These are phyloP conservation scores for Monosporozyma yasuniensis DNA, from an alignment of 805 yeast genomes.

Conservation along the genomic window DNA sequence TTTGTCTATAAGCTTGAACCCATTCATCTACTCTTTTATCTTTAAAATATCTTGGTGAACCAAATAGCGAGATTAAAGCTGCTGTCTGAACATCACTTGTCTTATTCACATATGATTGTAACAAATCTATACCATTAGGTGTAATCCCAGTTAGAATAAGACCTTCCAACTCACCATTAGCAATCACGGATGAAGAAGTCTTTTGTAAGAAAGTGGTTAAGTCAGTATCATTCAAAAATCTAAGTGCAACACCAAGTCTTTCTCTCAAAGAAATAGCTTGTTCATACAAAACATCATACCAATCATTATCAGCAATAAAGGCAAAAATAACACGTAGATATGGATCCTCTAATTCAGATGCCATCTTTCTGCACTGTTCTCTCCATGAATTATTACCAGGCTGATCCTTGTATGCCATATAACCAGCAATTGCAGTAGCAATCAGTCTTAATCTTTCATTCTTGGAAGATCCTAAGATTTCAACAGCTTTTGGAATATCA, in stretches of 20 bases:
- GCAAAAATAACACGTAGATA: conserved; percentile 89
- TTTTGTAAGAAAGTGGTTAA: conserved; percentile 61
- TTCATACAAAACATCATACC: conserved; percentile 94
- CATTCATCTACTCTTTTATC: conserved; percentile 71
- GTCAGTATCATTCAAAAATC: conserved; percentile 76
- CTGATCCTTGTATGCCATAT: conserved; percentile 37
- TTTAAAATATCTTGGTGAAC: conserved; percentile 71
- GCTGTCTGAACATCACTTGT: conserved; percentile 91
- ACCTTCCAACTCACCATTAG: conserved; percentile 84
- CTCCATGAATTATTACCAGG: conserved; percentile 74
- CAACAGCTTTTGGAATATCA: conserved; percentile 70
- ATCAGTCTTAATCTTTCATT: conserved; percentile 64
- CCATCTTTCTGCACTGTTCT: conserved; percentile 81
- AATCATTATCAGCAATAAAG: conserved; percentile 83
- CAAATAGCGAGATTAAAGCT: conserved; percentile 68
- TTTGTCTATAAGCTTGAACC: conserved; percentile 58
- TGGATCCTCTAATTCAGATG: conserved; percentile 83
- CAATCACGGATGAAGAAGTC: conserved; percentile 61
- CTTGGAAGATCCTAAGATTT: conserved; percentile 64
- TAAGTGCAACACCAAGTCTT: conserved; percentile 79
- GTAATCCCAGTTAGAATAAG: conserved; percentile 87
- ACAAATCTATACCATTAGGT: conserved; percentile 65
- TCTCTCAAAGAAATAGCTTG: conserved; percentile 81
- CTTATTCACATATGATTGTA: conserved; percentile 81
- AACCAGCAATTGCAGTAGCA: conserved; percentile 92